phyloP scores from a whole-genome alignment of 495 filamentous ascomycete species.

The Platismatia glauca region DNA sequence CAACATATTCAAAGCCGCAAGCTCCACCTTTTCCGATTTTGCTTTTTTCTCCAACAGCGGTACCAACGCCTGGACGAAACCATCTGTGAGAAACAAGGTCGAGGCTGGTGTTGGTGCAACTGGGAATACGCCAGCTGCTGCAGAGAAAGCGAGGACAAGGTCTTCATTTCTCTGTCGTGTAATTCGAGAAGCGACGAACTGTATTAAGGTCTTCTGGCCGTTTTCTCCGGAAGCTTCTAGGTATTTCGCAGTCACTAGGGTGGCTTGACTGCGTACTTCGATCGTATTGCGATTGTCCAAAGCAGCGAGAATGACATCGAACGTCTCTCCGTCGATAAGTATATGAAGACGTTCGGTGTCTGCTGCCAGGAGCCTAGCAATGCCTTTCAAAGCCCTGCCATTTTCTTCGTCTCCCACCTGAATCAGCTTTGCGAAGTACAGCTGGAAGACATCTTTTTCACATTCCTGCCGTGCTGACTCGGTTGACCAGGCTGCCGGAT shows the following conservation, averaged over 20 bases:
- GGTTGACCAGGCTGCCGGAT: slow-evolving; percentile 47
- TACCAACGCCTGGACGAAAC: slow-evolving; percentile 62
- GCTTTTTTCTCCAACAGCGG: slow-evolving; percentile 63
- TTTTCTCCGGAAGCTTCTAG: slow-evolving; percentile 62
- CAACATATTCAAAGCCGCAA: slow-evolving; percentile 74
- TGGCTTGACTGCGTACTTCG: slow-evolving; percentile 62
- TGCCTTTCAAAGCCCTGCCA: slow-evolving; percentile 50
- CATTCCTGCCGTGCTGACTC: slow-evolving; percentile 40
- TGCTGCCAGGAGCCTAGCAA: slow-evolving; percentile 53
- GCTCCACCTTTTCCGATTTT: slow-evolving; percentile 70
- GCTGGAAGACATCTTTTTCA: slow-evolving; percentile 56
- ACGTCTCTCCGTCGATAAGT: slow-evolving; percentile 64
- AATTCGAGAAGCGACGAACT: slow-evolving; percentile 53
- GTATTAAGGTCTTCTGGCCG: slow-evolving; percentile 55
- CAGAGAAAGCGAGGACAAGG: slow-evolving; percentile 73
- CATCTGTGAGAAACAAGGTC: slow-evolving; percentile 72
- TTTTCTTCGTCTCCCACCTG: slow-evolving; percentile 51
- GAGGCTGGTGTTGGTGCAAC: slow-evolving; percentile 62
- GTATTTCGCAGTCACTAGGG: slow-evolving; percentile 68
- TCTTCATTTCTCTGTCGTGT: slow-evolving; percentile 47
- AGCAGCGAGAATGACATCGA: slow-evolving; percentile 69
- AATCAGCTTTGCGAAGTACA: slow-evolving; percentile 57
- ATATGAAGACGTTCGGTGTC: slow-evolving; percentile 50
- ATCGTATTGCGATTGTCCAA: slow-evolving; percentile 66
- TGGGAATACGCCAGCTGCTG: slow-evolving; percentile 77